Evolutionary conservation across 371 early-diverging fungal species (phyloP).

Genomic region (Polyrhizophydium stewartii): DNA sequence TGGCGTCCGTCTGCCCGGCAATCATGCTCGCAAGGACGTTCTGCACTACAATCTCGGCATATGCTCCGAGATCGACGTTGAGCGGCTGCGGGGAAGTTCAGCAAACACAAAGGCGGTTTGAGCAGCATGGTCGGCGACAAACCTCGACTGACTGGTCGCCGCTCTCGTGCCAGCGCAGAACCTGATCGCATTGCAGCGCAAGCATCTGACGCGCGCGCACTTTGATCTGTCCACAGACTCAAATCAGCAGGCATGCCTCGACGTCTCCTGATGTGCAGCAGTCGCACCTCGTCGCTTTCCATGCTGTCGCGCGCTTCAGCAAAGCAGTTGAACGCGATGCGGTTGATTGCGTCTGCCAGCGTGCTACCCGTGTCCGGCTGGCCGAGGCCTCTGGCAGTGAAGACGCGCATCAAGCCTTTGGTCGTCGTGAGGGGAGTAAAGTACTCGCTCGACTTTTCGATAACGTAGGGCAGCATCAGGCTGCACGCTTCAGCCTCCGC

Average conservation of each 20-base stretch:
- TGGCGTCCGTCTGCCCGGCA: slow-evolving; percentile 32
- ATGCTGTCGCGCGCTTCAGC: no score
- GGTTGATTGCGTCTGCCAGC: neutral
- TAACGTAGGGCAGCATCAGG: neutral
- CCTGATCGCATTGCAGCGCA: slow-evolving; percentile 38
- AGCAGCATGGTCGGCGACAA: no score
- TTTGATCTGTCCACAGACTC: neutral
- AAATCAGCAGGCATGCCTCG: neutral
- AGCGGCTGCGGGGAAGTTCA: no score
- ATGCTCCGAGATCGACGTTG: no score
- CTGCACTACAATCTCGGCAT: slow-evolving; percentile 36
- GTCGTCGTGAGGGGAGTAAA: neutral
- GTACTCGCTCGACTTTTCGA: neutral
- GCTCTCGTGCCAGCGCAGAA: slow-evolving; percentile 29
- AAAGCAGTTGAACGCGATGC: no score
- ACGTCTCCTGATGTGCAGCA: neutral
- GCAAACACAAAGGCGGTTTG: no score
- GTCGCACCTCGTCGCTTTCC: no score
- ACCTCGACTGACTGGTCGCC: slow-evolving; percentile 1
- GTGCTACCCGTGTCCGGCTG: neutral
- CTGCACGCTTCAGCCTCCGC: neutral
- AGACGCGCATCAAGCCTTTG: neutral
- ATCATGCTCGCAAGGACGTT: slow-evolving; percentile 48
- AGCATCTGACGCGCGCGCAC: slow-evolving; percentile 20
- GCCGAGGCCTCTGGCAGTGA: neutral